Percentiles rank a stretch among this genome's conserved stretches.
Conservation (phyloP, 164 flowering plant genomes). For the Buxus sempervirens region DNA sequence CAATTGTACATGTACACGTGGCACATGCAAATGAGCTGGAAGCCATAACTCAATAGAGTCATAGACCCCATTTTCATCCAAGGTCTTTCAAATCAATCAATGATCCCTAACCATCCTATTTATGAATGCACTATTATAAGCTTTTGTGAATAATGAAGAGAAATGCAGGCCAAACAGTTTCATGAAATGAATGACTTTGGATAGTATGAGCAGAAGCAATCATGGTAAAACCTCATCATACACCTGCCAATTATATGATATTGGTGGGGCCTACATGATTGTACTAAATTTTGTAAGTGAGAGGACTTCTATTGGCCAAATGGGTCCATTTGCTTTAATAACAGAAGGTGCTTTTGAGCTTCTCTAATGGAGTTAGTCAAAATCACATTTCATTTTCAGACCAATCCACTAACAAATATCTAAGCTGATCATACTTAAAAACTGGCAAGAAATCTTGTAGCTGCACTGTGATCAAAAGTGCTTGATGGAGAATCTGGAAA, state of each 20-base stretch:
- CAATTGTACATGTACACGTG: slow-evolving; percentile 26
- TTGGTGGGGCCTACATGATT: slow-evolving; percentile 13
- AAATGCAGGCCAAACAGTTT: no score
- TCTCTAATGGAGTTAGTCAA: neutral
- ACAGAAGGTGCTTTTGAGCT: neutral
- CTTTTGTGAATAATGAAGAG: no score
- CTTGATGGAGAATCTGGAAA: neutral
- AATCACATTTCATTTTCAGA: neutral
- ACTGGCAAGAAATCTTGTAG: neutral
- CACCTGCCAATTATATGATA: no score
- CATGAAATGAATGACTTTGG: neutral
- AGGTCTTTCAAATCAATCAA: neutral
- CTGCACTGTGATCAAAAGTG: neutral
- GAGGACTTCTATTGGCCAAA: neutral
- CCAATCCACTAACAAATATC: no score
- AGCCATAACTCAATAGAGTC: slow-evolving; percentile 20
- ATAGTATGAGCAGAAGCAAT: neutral
- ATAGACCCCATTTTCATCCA: slow-evolving; percentile 11
- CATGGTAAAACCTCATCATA: neutral
- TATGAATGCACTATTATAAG: neutral
- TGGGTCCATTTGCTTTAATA: neutral
- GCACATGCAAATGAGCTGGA: slow-evolving; percentile 19
- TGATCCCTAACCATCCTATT: neutral
- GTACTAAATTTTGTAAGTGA: neutral
- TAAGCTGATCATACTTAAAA: neutral